Conservation (phyloP, 108 stramenopile species). For the Pseudonitzschia multiseries region DNA sequence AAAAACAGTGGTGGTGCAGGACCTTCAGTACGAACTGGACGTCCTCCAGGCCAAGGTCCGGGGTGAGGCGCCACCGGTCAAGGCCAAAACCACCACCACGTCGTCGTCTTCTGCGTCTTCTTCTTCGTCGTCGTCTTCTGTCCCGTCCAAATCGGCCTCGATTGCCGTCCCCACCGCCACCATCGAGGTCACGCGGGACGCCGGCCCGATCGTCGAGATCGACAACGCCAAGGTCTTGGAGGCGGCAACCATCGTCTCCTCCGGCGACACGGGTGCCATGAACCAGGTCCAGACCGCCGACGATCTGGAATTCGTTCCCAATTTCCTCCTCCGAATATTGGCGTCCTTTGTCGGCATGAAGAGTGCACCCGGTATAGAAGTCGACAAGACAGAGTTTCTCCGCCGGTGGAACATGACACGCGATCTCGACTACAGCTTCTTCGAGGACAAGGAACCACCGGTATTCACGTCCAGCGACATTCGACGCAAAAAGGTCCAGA, state of each 20-base stretch:
- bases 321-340: conserved; percentile 4
- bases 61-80: conserved; percentile 22
- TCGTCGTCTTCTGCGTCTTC: not conserved
- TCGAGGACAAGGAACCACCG: not conserved
- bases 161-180: not conserved
- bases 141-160: not conserved
- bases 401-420: not conserved
- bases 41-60: conserved; percentile 42
- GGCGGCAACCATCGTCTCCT: not conserved
- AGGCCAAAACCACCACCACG: conserved; percentile 10
- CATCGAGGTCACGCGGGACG: not conserved
- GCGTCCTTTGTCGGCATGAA: conserved; percentile 10
- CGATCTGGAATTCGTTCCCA: not conserved
- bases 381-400: conserved; percentile 1
- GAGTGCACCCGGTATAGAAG: not conserved
- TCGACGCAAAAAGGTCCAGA: conserved; percentile 1
- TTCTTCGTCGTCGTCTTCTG: too few relatives aligned
- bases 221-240: conserved; percentile 2
- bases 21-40: conserved; percentile 50
- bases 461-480: not conserved
- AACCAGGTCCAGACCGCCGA: not conserved
- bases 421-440: conserved; percentile 16
- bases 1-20: conserved; percentile 9
- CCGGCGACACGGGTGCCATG: not conserved
- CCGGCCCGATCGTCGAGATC: not conserved